phyloP scores from a whole-genome alignment of 2,329 filamentous ascomycete genomes.

The Trichophyton simii region DNA sequence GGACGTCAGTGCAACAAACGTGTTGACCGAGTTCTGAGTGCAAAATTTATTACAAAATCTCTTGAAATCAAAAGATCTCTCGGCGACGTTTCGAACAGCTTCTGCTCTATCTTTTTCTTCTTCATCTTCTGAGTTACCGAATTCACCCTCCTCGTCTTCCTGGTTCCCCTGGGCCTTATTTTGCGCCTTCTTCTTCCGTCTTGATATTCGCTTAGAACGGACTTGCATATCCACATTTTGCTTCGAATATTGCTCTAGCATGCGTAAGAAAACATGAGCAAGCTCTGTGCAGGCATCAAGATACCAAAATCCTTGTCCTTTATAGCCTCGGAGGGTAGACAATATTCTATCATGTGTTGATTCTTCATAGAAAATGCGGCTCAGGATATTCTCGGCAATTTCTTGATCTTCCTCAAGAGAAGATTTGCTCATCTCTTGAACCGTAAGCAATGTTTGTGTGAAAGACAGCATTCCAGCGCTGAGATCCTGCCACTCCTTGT shows the following conservation, averaged over 20 bases:
- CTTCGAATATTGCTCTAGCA: constrained; percentile 86
- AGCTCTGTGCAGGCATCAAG: constrained; percentile 86
- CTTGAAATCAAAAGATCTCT: constrained; percentile 89
- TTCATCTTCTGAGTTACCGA: constrained; percentile 47
- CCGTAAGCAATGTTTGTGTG: constrained; percentile 81
- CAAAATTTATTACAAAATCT: constrained; percentile 71
- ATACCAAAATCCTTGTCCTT: constrained; percentile 87
- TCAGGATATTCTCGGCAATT: constrained; percentile 93
- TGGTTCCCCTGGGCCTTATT: constrained; percentile 29
- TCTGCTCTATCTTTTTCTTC: constrained; percentile 54
- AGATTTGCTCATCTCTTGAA: constrained; percentile 83
- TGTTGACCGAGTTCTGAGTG: constrained; percentile 74
- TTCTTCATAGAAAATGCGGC: constrained; percentile 96
- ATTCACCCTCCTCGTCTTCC: constrained; percentile 25
- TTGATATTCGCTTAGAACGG: constrained; percentile 61
- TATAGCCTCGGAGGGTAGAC: constrained; percentile 70
- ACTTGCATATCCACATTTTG: constrained; percentile 91
- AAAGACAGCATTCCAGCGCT: constrained; percentile 87
- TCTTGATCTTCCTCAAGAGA: constrained; percentile 86
- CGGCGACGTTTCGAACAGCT: constrained; percentile 58
- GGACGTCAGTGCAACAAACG: constrained; percentile 66
- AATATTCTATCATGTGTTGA: constrained; percentile 80
- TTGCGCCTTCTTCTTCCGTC: constrained; percentile 63
- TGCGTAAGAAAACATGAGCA: constrained; percentile 78
- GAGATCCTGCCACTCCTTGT: constrained; percentile 77